Percentiles rank a stretch among this genome's conserved stretches.
These are phyloP conservation scores for Phoma sp. DNA, from an alignment of 2,329 filamentous ascomycete genomes.

Conservation along the genomic window DNA sequence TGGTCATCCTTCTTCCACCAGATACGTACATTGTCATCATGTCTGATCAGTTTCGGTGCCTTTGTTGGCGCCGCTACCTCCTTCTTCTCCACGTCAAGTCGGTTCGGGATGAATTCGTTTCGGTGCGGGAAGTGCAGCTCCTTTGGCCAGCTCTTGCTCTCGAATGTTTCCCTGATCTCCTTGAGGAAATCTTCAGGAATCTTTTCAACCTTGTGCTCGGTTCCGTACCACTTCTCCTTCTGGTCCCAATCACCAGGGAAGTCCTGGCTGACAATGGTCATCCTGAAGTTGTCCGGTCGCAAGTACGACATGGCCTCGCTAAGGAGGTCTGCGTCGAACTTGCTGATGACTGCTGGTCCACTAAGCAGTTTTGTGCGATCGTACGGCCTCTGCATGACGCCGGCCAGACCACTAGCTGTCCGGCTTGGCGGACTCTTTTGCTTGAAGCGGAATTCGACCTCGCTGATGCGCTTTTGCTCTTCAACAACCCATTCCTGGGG, in stretches of 20 bases:
- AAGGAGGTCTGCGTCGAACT: constrained; percentile 81
- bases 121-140: constrained; percentile 86
- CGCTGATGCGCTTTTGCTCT: constrained; percentile 86
- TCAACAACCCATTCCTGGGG: constrained; percentile 94
- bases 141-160: constrained; percentile 65
- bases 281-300: constrained; percentile 85
- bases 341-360: constrained; percentile 74
- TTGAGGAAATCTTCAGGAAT: constrained; percentile 77
- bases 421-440: constrained; percentile 89
- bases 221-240: constrained; percentile 98
- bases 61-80: constrained; percentile 77
- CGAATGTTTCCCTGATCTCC: constrained; percentile 70
- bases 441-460: constrained; percentile 93
- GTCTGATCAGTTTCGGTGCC: constrained; percentile 80
- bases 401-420: constrained; percentile 84
- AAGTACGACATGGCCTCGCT: constrained; percentile 74
- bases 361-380: constrained; percentile 89
- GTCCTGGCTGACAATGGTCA: constrained; percentile 81
- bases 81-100: constrained; percentile 93
- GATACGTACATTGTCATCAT: constrained; percentile 78
- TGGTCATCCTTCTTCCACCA: constrained; percentile 99
- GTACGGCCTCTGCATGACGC: constrained; percentile 88
- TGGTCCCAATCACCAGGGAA: constrained; percentile 83
- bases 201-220: constrained; percentile 84
- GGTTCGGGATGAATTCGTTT: constrained; percentile 94